Base-by-base conservation (phyloP, 495 filamentous ascomycete genomes). In the Pyrenula massariospora region DNA sequence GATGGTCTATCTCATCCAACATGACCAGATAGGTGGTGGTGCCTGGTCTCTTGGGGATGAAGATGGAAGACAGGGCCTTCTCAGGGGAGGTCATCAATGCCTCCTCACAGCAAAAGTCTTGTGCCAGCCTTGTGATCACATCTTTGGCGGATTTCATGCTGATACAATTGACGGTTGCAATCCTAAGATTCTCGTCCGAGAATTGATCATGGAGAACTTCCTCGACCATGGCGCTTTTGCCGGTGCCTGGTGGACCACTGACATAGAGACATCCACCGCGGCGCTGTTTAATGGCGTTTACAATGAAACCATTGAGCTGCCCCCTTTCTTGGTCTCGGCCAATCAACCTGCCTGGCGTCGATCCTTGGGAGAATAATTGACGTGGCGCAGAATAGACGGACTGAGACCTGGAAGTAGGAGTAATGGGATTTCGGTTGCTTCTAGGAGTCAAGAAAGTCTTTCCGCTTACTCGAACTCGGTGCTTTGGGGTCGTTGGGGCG, bases 1-100 rank as follows among this genome's bases (percentile, higher is more conserved):
- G 83, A 63, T 95, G 88, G 62, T 99, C 93, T 50, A 99, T 88
- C 66, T 99, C 93, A 64, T 99, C 93, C 54, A 99, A 72, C 20
- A 87, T 86, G 48, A 99, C 82, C 25, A 98, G 61, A 62, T 85
- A 96, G 19, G 82, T 69, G 48, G 63, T 62, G n/a, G 69, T 65
- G 2, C 59, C 64, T 10, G 71, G 60, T 58, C 70, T 73, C 57
- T 73, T 77, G n/a, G 82, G 71, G 22, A 84, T 58, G 60, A 93
- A 85, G 57, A 87, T 71, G 53, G 72, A 75, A 64, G 84, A 81
- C 19, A 93, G 65, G 23, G 76, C 73, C 5, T 73, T 74, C 42
- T 84, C 73, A 42, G 73, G 76, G 55, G 79, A 77, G 20, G 79
- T 71, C 48, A 81, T 78, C 21, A 86, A 78, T 53, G 74, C 69